These are phyloP conservation scores for Aspergillus arachidicola DNA, from an alignment of 2,329 filamentous ascomycete genomes.

Conservation along the genomic window DNA sequence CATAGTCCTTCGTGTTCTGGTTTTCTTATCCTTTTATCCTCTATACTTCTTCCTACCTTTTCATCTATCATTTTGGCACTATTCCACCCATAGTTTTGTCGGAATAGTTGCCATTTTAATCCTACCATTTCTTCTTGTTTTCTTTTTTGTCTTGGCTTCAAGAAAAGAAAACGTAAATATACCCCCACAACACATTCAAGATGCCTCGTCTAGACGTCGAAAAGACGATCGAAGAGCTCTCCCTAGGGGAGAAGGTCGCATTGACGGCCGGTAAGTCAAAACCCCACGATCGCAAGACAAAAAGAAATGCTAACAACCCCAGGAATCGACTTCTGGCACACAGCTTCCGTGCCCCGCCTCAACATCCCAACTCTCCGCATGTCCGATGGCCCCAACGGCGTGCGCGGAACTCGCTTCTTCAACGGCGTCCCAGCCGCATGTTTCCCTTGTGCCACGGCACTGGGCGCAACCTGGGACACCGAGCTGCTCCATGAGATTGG, in stretches of 20 bases:
- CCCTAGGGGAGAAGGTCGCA: slow-evolving; percentile 60
- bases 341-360: slow-evolving; percentile 63
- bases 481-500: slow-evolving; percentile 71
- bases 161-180: slow-evolving; percentile 6
- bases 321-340: slow-evolving; percentile 68
- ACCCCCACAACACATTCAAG: slow-evolving; percentile 12
- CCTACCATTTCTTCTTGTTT: no score
- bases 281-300: neutral
- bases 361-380: slow-evolving; percentile 67
- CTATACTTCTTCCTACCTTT: neutral
- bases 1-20: neutral
- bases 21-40: neutral
- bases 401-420: slow-evolving; percentile 69
- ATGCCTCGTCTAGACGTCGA: slow-evolving; percentile 43
- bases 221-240: slow-evolving; percentile 57
- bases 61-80: neutral
- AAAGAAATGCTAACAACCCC: neutral
- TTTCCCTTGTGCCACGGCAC: slow-evolving; percentile 76
- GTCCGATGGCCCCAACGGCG: slow-evolving; percentile 71
- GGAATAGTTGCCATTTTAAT: neutral
- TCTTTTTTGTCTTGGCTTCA: neutral
- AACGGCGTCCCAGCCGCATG: slow-evolving; percentile 71
- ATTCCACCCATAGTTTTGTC: neutral
- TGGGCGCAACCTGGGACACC: slow-evolving; percentile 79
- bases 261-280: slow-evolving; percentile 38